Evolutionary conservation across 2,329 filamentous ascomycete species (phyloP), one percentile per base, ranked within the genome.

Genomic region (Helicocarpus griseus): DNA sequence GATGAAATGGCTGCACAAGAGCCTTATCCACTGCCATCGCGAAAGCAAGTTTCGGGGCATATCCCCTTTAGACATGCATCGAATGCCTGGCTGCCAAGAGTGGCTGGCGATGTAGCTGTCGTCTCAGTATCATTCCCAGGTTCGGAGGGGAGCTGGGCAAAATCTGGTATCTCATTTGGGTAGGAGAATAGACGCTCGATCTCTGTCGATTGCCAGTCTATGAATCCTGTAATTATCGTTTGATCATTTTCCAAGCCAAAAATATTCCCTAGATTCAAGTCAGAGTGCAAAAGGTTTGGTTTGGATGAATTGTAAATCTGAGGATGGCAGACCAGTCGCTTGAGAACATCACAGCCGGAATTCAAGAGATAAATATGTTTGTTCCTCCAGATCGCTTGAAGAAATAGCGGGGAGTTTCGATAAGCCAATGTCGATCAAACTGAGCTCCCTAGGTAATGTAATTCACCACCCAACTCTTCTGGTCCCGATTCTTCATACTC

Each of bases 251-350:
- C 60, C 5, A 64, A 69, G 46, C 73, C 65, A 53, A 71, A 73
- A 26, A 73, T 69, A 56, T 73, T 73, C 51, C 67, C 59, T 59
- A 65, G 67, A 54, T 73, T 62, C 35, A 73, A 53, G 57, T 73
- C 69, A 13, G 65, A 64, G 51, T 73, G 69, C 48, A 69, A 65
- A 3, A 73, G 54, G 4, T 63, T 59, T 35, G 65, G 67, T 28
- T 33, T 53, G 55, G 65, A 56, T 39, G 58, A 56, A 28, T 63
- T 53, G 45, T 59, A 50, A 19, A 71, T 62, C 5, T 44, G 48
- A 52, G 58, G 49, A 54, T 64, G 54, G 29, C n/a, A n/a, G n/a
- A n/a, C n/a, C n/a, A n/a, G n/a, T n/a, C n/a, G n/a, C n/a, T n/a
- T n/a, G n/a, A n/a, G n/a, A n/a, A n/a, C n/a, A n/a, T n/a, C n/a